Base-by-base conservation (phyloP, 148 eudicot species). In the Tetragonia tetragonoides region DNA sequence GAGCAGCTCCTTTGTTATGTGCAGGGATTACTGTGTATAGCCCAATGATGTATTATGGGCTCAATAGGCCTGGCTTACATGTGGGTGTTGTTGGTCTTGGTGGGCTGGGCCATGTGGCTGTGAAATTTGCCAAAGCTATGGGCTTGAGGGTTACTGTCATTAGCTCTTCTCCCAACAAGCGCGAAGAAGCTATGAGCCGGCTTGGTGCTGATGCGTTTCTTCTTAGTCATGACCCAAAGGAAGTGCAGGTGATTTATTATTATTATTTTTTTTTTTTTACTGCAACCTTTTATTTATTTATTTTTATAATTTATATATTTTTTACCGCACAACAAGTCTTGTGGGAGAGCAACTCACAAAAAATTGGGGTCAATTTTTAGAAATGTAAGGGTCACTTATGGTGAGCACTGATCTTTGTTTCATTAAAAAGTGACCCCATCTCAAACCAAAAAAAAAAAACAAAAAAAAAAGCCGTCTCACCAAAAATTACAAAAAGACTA, bases 21-120 rank as follows among this genome's bases (percentile, higher is more conserved):
- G 84, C 84, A 14, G 84, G 84, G 47, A 77, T 82, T 38, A 77
- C 78, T 0, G 80, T 75, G n/a, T 82, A 82, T 21, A 82, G 84
- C 75, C 81, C 81, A 1, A 11, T 82, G 21, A 78, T 18, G 69
- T 68, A 59, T 62, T 82, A 37, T 47, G 75, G 44, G 20, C 81
- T 82, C 40, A 75, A 82, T 47, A 73, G 74, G 63, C 81, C 84
- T 0, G 84, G 81, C 0, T 38, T 77, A 14, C 81, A 67, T 44
- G 51, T 82, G 6, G 81, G 81, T 20, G 75, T 82, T 7, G 84
- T 78, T 7, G 78, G 84, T 5, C 84, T 82, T 39, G 81, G 78
- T 41, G 84, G 84, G 14, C 37, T 82, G 12, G 81, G 84, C 10
- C 84, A 81, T 61, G n/a, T 77, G 54, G 80, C 84, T 4, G 84